phyloP scores from a whole-genome alignment of 1,284 basidiomycete species.

The Microbotryum violaceum region DNA sequence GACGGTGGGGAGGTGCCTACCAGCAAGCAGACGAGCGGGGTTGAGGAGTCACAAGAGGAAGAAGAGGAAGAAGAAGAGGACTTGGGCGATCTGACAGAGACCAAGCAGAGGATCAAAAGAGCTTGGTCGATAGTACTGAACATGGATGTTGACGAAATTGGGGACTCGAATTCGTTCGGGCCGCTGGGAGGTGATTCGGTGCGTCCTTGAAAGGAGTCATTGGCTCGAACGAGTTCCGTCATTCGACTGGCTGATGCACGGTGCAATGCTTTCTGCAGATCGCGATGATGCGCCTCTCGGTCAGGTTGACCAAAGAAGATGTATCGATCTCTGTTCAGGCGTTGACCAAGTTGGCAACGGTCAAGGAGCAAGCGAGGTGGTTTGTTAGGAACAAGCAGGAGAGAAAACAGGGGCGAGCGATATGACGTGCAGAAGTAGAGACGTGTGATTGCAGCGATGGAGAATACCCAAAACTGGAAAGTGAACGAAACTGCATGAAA shows the following conservation, averaged over 20 bases:
- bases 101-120: slow-evolving; percentile 3
- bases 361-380: slow-evolving; percentile 17
- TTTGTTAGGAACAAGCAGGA: neutral
- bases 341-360: slow-evolving; percentile 18
- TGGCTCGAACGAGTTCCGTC: neutral
- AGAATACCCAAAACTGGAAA: too few species aligned
- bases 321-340: slow-evolving; percentile 18
- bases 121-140: slow-evolving; percentile 28
- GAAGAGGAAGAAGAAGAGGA: neutral
- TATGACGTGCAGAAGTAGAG: too few species aligned
- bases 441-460: too few species aligned
- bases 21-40: neutral
- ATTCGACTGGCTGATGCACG: too few species aligned
- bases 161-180: slow-evolving; percentile 18
- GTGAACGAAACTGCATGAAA: too few species aligned
- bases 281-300: slow-evolving; percentile 25
- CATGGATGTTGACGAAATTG: slow-evolving; percentile 4
- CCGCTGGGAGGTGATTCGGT: slow-evolving; percentile 35
- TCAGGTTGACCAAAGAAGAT: slow-evolving; percentile 12
- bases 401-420: neutral
- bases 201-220: neutral
- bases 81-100: neutral
- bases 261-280: slow-evolving; percentile 7
- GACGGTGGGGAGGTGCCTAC: neutral
- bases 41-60: neutral